Percentiles rank a stretch among this genome's conserved stretches.
These are phyloP conservation scores for Geotrichum europaeum DNA, from an alignment of 1,139 yeast genomes.

Conservation along the genomic window DNA sequence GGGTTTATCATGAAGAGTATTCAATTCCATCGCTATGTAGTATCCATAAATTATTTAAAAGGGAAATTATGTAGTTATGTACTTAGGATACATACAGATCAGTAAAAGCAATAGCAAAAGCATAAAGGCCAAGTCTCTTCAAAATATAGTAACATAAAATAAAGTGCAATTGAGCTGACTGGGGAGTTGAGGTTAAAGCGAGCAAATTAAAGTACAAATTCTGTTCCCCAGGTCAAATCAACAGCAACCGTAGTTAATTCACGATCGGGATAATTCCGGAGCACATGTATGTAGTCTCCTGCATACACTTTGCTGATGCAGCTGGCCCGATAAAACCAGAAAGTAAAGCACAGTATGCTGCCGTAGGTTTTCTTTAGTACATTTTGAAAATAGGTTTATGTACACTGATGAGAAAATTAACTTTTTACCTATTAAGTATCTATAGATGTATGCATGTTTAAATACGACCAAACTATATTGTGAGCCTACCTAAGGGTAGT, in stretches of 20 bases:
- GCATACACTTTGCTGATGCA: neutral
- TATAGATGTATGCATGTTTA: neutral
- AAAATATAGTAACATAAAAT: too few relatives aligned
- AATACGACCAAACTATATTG: neutral
- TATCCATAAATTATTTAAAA: too few relatives aligned
- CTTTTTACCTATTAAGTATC: neutral
- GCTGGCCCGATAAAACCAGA: neutral
- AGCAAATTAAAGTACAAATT: neutral
- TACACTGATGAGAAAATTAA: neutral
- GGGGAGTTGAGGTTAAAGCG: neutral
- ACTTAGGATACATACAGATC: too few relatives aligned
- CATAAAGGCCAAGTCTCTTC: too few relatives aligned
- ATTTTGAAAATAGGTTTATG: neutral
- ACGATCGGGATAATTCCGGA: neutral
- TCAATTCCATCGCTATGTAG: too few relatives aligned
- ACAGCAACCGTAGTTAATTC: neutral
- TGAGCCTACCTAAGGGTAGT: neutral
- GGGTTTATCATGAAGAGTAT: too few relatives aligned
- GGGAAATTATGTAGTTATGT: too few relatives aligned
- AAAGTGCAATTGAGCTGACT: too few relatives aligned
- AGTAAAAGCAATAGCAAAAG: too few relatives aligned
- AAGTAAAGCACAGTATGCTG: neutral
- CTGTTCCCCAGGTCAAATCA: neutral
- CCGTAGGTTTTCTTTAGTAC: neutral
- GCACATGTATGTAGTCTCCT: neutral